phyloP scores from a whole-genome alignment of 1,284 basidiomycete genomes.

The Ustilago lituana region DNA sequence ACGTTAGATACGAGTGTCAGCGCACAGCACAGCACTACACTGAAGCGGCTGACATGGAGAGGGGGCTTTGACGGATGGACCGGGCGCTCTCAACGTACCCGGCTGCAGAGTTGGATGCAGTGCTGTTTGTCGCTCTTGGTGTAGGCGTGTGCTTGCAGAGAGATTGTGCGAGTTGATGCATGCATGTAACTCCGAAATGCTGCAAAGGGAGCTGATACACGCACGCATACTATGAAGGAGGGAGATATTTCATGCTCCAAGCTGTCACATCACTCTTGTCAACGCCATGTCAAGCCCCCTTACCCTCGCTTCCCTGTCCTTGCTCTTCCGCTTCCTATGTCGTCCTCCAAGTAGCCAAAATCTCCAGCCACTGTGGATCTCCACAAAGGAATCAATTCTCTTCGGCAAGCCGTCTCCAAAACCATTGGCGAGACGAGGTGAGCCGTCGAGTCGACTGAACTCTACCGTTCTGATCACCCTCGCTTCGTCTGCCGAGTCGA shows the following conservation, averaged over 20 bases:
- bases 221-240: background rate
- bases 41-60: background rate
- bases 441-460: conserved; percentile 3
- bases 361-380: background rate
- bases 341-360: no score
- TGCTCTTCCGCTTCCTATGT: background rate
- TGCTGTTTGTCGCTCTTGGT: background rate
- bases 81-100: background rate
- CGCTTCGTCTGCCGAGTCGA: conserved; percentile 2
- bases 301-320: background rate
- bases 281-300: conserved; percentile 7
- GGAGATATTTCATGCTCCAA: conserved; percentile 27
- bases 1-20: no score
- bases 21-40: no score
- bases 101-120: conserved; percentile 1
- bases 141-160: background rate
- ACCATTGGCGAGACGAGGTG: background rate
- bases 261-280: conserved; percentile 19
- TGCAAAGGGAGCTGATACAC: conserved; percentile 24
- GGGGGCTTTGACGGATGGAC: background rate
- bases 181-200: conserved; percentile 24
- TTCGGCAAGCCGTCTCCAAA: background rate
- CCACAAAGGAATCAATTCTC: conserved; percentile 9
- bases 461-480: conserved; percentile 2
- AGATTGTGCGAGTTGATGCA: conserved; percentile 1